Conservation (phyloP, 176 grass and related monocot genomes). For the Hordeum marinum region DNA sequence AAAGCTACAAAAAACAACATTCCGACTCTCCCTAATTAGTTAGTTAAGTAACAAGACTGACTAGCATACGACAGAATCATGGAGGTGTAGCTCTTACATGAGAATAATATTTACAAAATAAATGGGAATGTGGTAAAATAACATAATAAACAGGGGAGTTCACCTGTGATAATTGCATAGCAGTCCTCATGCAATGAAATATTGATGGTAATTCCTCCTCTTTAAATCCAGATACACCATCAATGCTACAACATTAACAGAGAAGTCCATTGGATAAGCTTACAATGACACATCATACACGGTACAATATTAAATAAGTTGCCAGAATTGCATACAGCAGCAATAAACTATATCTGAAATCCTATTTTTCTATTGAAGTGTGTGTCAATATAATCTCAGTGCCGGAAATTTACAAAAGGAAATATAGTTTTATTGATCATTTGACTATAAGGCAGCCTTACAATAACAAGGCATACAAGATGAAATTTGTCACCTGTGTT, state of each 20-base stretch:
- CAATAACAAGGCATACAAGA: not conserved
- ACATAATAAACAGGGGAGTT: not conserved
- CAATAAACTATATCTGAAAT: not conserved
- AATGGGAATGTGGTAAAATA: not conserved
- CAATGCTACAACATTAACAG: constrained; percentile 40
- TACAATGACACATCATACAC: not conserved
- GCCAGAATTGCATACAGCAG: not conserved
- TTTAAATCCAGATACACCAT: constrained; percentile 42
- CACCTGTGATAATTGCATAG: constrained; percentile 51
- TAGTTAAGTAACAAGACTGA: not conserved
- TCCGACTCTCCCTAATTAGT: not conserved
- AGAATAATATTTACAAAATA: not conserved
- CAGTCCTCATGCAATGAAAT: constrained; percentile 60
- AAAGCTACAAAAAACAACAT: not conserved
- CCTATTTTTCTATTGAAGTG: not conserved
- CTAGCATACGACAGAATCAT: not conserved
- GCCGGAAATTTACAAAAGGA: not conserved
- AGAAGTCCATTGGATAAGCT: not conserved
- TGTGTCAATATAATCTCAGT: not conserved
- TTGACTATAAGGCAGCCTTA: not conserved
- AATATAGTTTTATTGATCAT: not conserved
- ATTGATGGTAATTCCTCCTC: constrained; percentile 59
- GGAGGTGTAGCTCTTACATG: not conserved
- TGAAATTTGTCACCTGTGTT: not conserved
- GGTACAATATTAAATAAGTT: not conserved